These are phyloP conservation scores for Medakamo hakoo DNA, from an alignment of 139 green algal genomes.

Conservation along the genomic window DNA sequence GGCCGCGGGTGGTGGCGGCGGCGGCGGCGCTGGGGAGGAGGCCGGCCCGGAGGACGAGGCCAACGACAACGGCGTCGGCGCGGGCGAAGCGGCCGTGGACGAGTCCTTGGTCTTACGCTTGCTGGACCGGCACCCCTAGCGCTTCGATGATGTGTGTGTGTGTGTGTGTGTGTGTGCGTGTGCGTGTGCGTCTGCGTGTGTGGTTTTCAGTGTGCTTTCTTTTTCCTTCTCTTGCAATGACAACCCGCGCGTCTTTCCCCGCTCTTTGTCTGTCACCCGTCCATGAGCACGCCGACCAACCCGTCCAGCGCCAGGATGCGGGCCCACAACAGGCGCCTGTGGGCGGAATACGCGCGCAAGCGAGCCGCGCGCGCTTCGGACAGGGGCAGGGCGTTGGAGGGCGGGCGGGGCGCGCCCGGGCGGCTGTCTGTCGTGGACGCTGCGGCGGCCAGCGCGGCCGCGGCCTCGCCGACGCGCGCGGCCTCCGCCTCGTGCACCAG, in stretches of 20 bases:
- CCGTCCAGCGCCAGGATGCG: conserved; percentile 34
- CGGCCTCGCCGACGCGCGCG: conserved; percentile 23
- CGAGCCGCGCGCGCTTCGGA: conserved; percentile 31
- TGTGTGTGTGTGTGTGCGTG: too few relatives aligned
- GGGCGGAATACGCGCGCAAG: conserved; percentile 13
- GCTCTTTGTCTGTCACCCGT: too few relatives aligned
- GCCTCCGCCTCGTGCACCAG: conserved; percentile 38
- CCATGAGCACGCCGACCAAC: conserved; percentile 27
- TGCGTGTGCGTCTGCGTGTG: too few relatives aligned
- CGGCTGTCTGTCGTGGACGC: too few relatives aligned
- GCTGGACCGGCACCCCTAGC: neutral
- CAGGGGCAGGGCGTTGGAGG: conserved; percentile 29
- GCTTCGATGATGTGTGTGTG: too few relatives aligned
- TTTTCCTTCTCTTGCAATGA: too few relatives aligned
- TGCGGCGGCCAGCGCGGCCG: neutral
- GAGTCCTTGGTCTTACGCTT: neutral
- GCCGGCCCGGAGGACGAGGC: neutral
- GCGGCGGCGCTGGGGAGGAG: neutral
- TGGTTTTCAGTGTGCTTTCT: too few relatives aligned
- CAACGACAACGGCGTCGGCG: neutral
- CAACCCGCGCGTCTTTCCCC: too few relatives aligned
- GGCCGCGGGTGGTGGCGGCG: neutral
- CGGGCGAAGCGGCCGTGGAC: neutral
- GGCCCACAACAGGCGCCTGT: conserved; percentile 35
- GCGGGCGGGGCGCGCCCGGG: neutral